Conservation (phyloP, 2,329 filamentous ascomycete genomes). For the Pochonia chlamydosporia region DNA sequence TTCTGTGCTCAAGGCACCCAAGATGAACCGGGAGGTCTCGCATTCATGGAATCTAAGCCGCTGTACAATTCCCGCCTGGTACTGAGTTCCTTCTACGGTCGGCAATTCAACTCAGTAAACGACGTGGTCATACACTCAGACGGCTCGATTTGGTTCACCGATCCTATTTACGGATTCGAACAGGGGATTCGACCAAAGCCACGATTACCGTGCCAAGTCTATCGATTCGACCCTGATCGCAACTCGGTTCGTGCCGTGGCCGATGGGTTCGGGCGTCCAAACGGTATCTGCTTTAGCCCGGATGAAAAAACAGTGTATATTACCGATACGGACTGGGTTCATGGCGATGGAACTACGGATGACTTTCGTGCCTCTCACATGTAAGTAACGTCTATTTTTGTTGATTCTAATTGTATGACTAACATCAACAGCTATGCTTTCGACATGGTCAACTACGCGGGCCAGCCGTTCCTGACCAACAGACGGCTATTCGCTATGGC, state of each 20-base stretch:
- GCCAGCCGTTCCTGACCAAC: constrained; percentile 37
- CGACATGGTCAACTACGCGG: constrained; percentile 20
- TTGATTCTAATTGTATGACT: background rate
- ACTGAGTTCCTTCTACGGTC: constrained; percentile 34
- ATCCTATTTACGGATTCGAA: constrained; percentile 41
- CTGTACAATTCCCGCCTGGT: constrained; percentile 24
- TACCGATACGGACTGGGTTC: constrained; percentile 33
- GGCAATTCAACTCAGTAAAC: constrained; percentile 43
- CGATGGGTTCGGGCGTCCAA: constrained; percentile 41
- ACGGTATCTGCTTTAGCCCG: constrained; percentile 40
- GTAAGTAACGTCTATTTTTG: constrained; percentile 14
- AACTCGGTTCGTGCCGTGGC: constrained; percentile 37
- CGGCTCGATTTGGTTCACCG: constrained; percentile 44
- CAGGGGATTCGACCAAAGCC: constrained; percentile 39
- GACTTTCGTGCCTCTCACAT: constrained; percentile 17
- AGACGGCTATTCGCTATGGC: constrained; percentile 45
- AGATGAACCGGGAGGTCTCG: constrained; percentile 20
- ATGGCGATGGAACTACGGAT: constrained; percentile 27
- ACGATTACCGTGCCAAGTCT: constrained; percentile 39
- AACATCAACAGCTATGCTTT: constrained; percentile 25
- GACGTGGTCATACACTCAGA: constrained; percentile 39
- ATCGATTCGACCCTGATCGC: constrained; percentile 36
- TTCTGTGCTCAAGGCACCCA: constrained; percentile 35
- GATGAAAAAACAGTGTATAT: constrained; percentile 38
- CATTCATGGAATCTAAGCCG: constrained; percentile 24